These are phyloP conservation scores for Thozetella sp. DNA, from an alignment of 495 filamentous ascomycete species.

Conservation along the genomic window DNA sequence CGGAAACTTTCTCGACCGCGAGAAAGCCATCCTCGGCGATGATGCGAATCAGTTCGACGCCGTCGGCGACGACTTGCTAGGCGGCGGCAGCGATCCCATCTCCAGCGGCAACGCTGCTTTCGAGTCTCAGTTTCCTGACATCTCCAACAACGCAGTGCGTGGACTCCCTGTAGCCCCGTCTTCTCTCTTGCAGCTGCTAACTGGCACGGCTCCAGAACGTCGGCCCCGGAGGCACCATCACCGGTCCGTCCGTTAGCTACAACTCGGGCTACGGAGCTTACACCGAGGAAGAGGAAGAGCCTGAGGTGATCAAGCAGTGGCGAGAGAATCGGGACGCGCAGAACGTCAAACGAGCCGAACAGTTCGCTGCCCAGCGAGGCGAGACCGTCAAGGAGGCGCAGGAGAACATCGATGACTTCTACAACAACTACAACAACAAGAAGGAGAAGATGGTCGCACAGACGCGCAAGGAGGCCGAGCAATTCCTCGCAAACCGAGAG, in stretches of 20 bases:
- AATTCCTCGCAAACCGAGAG: constrained; percentile 85
- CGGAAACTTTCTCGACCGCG: constrained; percentile 86
- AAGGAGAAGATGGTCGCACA: constrained; percentile 87
- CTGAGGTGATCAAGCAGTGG: constrained; percentile 90
- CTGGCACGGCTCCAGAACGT: constrained; percentile 62
- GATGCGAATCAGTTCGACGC: constrained; percentile 91
- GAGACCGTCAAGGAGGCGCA: constrained; percentile 85
- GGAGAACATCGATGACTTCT: constrained; percentile 95
- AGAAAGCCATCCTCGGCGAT: constrained; percentile 85
- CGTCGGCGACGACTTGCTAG: constrained; percentile 76
- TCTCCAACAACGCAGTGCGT: constrained; percentile 51
- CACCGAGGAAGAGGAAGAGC: constrained; percentile 71
- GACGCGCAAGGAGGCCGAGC: constrained; percentile 88
- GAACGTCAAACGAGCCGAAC: constrained; percentile 74
- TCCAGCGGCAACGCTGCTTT: constrained; percentile 67
- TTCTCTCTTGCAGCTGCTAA: constrained; percentile 15
- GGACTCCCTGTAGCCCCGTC: neutral
- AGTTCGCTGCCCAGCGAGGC: constrained; percentile 74
- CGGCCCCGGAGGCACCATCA: constrained; percentile 87
- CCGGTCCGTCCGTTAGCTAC: constrained; percentile 68
- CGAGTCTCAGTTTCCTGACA: constrained; percentile 84
- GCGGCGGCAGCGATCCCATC: constrained; percentile 50
- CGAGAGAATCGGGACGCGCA: constrained; percentile 81
- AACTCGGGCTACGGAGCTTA: constrained; percentile 64
- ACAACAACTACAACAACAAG: constrained; percentile 98